Base-by-base conservation (phyloP, 1,139 yeast genomes). In the Yamadazyma membranifaciens region DNA sequence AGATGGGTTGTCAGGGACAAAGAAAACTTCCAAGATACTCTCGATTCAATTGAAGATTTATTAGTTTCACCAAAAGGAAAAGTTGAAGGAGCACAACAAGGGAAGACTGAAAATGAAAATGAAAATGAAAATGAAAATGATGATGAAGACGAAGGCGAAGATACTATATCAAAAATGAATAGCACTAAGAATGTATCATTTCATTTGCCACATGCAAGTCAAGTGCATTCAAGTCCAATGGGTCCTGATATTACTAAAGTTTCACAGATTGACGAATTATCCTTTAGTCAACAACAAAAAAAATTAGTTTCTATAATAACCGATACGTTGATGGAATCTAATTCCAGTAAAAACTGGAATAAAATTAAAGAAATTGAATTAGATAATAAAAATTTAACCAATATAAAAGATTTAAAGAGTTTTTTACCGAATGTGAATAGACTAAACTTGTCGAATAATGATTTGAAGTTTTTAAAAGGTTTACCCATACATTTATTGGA, bases 271-370 rank as follows among this genome's bases (percentile, higher is more conserved):
- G 67, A 63, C n/a, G 72, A 77, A 32, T 46, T 75, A 3, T 70
- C 81, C 1, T 79, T 78, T 50, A 67, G 81, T 1, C 73, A 73
- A 47, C 67, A 78, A 0, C 71, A 71, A 45, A 66, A 60, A 42
- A 58, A 56, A 12, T 53, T 79, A 34, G 78, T 77, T 5, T 62
- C 78, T 2, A 63, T 73, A 1, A 65, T 79, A n/a, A 76, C 77
- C 1, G 76, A 73, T 37, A 54, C 60, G 2, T 58, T 74, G 33
- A 64, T 76, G 0, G 49, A 49, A 9, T 49, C 45, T 5, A 58
- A 54, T 9, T 45, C 52, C 7, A 55, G 56, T 26, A 54, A 60
- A 22, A 60, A 67, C 36, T 79, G 84, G 84, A 64, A 63, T 25
- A 50, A 53, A 6, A 58, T 78, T 1, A 54, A 47, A 9, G 65